phyloP scores from a whole-genome alignment of 2,329 filamentous ascomycete species.

The Metarhizium rileyi region DNA sequence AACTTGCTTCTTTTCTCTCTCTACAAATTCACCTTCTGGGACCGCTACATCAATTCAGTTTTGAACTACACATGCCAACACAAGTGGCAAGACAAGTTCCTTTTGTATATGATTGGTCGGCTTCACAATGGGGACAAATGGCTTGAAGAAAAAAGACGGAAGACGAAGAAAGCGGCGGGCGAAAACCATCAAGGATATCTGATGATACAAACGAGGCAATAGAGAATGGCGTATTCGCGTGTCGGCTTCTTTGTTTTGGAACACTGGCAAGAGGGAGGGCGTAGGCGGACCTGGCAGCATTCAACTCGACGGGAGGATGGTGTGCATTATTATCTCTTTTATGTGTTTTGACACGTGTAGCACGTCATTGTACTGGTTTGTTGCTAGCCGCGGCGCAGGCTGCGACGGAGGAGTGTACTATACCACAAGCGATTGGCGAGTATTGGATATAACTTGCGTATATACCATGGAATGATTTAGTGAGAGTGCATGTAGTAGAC shows the following conservation, averaged over 20 bases:
- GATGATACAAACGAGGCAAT: slow-evolving; percentile 1
- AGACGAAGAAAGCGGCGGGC: background rate
- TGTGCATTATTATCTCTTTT: background rate
- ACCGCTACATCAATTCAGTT: background rate
- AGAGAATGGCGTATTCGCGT: slow-evolving; percentile 1
- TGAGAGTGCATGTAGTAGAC: background rate
- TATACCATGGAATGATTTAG: background rate
- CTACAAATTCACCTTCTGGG: background rate
- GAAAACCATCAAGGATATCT: background rate
- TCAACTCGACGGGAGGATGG: background rate
- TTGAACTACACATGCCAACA: background rate
- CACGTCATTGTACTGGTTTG: background rate
- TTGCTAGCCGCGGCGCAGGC: background rate
- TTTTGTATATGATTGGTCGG: slow-evolving; percentile 2
- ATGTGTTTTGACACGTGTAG: background rate
- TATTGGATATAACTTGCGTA: background rate
- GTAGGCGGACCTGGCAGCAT: background rate
- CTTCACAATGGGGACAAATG: background rate
- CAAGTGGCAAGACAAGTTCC: background rate
- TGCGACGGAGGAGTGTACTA: background rate
- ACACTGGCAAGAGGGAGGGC: background rate
- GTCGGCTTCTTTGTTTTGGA: background rate
- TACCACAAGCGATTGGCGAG: background rate
- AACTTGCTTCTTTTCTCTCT: background rate
- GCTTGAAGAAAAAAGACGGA: background rate